Evolutionary conservation across 495 filamentous ascomycete genomes (phyloP), one percentile per base, ranked within the genome.

Genomic region (Penicillium cinerascens): DNA sequence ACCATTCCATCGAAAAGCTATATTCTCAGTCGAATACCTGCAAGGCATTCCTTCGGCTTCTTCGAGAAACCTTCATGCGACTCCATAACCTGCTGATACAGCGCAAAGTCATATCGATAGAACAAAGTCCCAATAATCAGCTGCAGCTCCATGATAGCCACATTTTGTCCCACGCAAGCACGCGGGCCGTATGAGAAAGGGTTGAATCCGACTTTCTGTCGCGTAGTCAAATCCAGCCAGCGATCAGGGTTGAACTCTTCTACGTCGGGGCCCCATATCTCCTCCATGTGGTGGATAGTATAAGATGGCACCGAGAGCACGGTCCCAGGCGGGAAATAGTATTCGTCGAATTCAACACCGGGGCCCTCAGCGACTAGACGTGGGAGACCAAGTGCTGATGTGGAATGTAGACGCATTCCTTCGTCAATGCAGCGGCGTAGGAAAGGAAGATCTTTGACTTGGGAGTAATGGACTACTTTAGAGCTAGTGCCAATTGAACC

Each of bases 81-180:
- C 54, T 86, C 74, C 78, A 91, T 72, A 21, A 61, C 62, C 9
- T 27, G 16, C 70, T 90, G 84, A 44, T 79, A 65, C 17, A 89
- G 56, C 40, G 75, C 71, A 59, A 91, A 88, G 17, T 86, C 80
- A 64, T 85, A 92, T 40, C 85, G 65, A 41, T 79, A 62, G 52
- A 83, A 85, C 65, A 88, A 82, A 5, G 84, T 87, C 1, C 78
- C 78, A 22, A 85, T 83, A 57, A 91, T 91, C 41, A 91, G 69
- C 54, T 82, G 82, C 75, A 92, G 70, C 67, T 92, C 89, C 87
- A 92, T 90, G 69, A 91, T 86, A 3, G 88, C 88, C 2, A 92
- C 85, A 60, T 89, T 90, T 44, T 85, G 62, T 0, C 88, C 88
- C 35, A 92, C 85, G 58, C 88, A 92, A 1, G 83, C 78, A 13